phyloP scores from a whole-genome alignment of 306 rosid species.

The Cicer cuneatum region DNA sequence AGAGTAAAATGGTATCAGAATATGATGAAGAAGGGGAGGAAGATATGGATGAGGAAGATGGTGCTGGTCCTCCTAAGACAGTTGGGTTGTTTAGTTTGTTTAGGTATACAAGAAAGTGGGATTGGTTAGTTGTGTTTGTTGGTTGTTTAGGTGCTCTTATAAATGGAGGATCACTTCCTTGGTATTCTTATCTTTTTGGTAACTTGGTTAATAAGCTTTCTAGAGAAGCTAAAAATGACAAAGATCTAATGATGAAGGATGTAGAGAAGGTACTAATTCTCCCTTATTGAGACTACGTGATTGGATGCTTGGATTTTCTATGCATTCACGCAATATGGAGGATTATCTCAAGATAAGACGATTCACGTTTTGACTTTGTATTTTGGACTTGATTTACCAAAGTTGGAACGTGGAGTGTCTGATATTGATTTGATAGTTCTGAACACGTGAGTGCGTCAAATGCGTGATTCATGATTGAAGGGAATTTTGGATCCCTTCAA shows the following conservation, averaged over 20 bases:
- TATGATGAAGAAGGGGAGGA: constrained; percentile 55
- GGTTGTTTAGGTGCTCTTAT: constrained; percentile 91
- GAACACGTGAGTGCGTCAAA: background rate
- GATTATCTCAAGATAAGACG: background rate
- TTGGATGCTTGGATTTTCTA: background rate
- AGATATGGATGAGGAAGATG: constrained; percentile 59
- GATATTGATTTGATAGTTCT: background rate
- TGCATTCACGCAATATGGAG: background rate
- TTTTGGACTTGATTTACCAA: background rate
- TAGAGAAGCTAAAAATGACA: constrained; percentile 40
- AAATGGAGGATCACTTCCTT: constrained; percentile 93
- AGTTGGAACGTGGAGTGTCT: background rate
- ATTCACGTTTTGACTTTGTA: background rate
- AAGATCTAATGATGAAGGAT: constrained; percentile 60
- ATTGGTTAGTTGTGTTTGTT: constrained; percentile 71
- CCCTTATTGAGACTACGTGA: background rate
- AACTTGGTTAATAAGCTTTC: constrained; percentile 70
- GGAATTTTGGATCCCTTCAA: background rate
- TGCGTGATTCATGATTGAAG: background rate
- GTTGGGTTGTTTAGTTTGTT: constrained; percentile 79
- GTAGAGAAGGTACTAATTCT: constrained; percentile 55
- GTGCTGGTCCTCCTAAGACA: constrained; percentile 58
- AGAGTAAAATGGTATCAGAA: constrained; percentile 41
- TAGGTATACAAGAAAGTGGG: constrained; percentile 79
- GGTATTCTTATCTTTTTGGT: constrained; percentile 80